Conservation (phyloP, 495 filamentous ascomycete species). For the Daldinia grandis region DNA sequence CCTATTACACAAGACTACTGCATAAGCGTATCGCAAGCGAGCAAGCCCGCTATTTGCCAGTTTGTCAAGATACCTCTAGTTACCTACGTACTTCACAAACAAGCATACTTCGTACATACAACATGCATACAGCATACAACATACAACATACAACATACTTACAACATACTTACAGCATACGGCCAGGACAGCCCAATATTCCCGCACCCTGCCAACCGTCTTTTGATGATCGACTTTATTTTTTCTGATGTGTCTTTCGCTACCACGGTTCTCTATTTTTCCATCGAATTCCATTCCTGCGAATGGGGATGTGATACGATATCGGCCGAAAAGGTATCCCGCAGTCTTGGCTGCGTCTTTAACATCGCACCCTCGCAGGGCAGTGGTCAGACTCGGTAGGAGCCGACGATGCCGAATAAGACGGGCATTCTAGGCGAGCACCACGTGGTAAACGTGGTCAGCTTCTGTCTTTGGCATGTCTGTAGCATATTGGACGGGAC, state of each 20-base stretch:
- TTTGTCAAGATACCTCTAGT: not conserved
- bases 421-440: constrained; percentile 36
- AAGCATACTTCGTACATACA: too few relatives aligned
- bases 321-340: constrained; percentile 40
- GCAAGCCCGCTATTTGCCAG: constrained; percentile 29
- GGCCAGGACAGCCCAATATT: constrained; percentile 20
- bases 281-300: constrained; percentile 35
- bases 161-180: not conserved
- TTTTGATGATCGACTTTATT: constrained; percentile 31
- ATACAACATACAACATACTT: too few relatives aligned
- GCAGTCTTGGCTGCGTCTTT: constrained; percentile 40
- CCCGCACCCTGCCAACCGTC: constrained; percentile 25
- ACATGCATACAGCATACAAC: not conserved
- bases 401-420: constrained; percentile 35
- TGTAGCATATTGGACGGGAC: constrained; percentile 14
- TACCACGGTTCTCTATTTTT: constrained; percentile 36
- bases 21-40: constrained; percentile 27
- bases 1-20: not conserved
- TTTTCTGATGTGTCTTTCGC: constrained; percentile 14
- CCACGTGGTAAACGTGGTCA: constrained; percentile 43
- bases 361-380: constrained; percentile 30
- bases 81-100: not conserved
- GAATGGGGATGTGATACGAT: constrained; percentile 37
- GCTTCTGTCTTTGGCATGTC: constrained; percentile 38
- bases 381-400: constrained; percentile 44